Conservation (phyloP, 176 grass and related monocot genomes). For the Lolium rigidum region DNA sequence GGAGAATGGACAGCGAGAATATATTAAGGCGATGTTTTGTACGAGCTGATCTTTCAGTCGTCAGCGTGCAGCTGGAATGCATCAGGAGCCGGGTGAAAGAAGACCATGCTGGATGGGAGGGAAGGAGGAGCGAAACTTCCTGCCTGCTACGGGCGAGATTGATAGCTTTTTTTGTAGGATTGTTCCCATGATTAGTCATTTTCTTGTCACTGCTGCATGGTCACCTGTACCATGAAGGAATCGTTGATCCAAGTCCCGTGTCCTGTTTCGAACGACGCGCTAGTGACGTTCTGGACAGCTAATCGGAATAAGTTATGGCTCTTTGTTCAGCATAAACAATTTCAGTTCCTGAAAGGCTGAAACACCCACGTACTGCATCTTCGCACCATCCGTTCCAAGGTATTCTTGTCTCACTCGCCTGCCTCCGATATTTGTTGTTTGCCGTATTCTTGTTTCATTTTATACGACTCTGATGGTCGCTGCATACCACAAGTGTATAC, state of each 20-base stretch:
- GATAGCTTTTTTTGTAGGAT: not conserved
- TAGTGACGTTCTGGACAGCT: not conserved
- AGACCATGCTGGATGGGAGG: not conserved
- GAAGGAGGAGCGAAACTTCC: conserved; percentile 63
- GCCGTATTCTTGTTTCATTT: too few relatives aligned
- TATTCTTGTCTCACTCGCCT: not conserved
- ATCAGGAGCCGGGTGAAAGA: conserved; percentile 21
- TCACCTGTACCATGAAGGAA: not conserved
- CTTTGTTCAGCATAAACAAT: not conserved
- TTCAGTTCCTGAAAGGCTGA: not conserved
- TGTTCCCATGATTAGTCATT: not conserved
- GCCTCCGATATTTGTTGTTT: not conserved
- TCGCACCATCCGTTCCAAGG: not conserved
- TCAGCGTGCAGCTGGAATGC: conserved; percentile 59
- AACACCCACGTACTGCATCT: not conserved
- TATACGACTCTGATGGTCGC: too few relatives aligned
- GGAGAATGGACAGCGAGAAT: conserved; percentile 27
- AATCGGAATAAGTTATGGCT: not conserved
- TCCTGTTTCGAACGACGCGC: not conserved
- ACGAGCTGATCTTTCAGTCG: conserved; percentile 30
- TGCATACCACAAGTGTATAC: too few relatives aligned
- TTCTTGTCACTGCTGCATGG: not conserved
- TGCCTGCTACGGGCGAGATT: not conserved
- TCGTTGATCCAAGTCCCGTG: not conserved
- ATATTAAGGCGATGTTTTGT: not conserved